These are phyloP conservation scores for Eimeria praecox DNA, from an alignment of 169 alveolate genomes.

Conservation along the genomic window DNA sequence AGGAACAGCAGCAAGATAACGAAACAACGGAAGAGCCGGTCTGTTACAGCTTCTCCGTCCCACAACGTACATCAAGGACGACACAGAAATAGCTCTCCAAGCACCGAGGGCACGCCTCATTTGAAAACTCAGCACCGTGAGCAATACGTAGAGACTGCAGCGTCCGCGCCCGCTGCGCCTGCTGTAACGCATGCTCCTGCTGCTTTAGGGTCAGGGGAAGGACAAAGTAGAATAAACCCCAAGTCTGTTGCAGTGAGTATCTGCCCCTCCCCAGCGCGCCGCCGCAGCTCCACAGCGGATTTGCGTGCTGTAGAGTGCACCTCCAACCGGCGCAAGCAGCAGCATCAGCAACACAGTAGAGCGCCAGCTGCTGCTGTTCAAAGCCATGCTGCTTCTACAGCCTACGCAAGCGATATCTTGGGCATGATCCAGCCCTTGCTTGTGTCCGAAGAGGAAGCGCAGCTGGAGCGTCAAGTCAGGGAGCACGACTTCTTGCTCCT, in stretches of 20 bases:
- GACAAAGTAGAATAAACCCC: not conserved
- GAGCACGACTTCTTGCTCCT: slow-evolving; percentile 41
- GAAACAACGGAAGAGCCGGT: not conserved
- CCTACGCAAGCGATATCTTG: slow-evolving; percentile 12
- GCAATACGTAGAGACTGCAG: not conserved
- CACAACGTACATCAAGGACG: not conserved
- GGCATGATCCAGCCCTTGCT: slow-evolving; percentile 44
- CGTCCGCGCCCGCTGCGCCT: slow-evolving; percentile 27
- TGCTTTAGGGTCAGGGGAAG: not conserved
- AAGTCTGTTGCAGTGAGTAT: slow-evolving; percentile 22
- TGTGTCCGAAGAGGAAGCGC: slow-evolving; percentile 48
- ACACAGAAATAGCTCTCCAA: slow-evolving; percentile 21
- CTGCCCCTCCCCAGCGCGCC: slow-evolving; percentile 60
- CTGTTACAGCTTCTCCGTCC: not conserved
- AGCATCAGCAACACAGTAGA: slow-evolving; percentile 2
- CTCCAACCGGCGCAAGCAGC: not conserved
- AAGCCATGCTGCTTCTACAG: not conserved
- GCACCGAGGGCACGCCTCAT: not conserved
- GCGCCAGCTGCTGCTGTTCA: slow-evolving; percentile 18
- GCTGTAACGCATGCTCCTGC: slow-evolving; percentile 1
- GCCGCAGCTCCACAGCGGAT: slow-evolving; percentile 32
- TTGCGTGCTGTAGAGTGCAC: not conserved
- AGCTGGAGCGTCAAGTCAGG: slow-evolving; percentile 39
- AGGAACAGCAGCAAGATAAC: not conserved
- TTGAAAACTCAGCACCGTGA: not conserved